phyloP scores from a whole-genome alignment of 768 basidiomycete species.

The Phaffia tasmanica region DNA sequence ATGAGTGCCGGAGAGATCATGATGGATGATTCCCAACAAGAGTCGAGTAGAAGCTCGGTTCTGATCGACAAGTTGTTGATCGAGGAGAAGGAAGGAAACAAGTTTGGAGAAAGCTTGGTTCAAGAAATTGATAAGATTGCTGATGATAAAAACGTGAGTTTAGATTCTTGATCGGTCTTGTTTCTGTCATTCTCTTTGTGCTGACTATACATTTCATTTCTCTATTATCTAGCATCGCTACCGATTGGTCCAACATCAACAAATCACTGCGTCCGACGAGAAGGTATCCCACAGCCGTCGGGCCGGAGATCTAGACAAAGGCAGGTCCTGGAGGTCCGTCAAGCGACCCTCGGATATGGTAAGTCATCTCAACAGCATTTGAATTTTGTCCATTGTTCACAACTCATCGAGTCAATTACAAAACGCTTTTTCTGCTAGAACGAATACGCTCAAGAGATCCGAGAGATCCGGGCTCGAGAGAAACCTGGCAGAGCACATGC shows the following conservation, averaged over 20 bases:
- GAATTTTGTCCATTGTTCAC: slow-evolving; percentile 6
- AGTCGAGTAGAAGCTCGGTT: slow-evolving; percentile 2
- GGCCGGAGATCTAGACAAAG: slow-evolving; percentile 68
- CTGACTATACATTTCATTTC: background rate
- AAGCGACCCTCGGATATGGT: slow-evolving; percentile 92
- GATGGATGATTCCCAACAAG: background rate
- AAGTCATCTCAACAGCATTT: slow-evolving; percentile 29
- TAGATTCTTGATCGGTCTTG: background rate
- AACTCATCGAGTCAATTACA: slow-evolving; percentile 1
- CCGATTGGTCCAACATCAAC: slow-evolving; percentile 63
- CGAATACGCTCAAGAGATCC: slow-evolving; percentile 84
- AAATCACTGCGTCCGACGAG: slow-evolving; percentile 64
- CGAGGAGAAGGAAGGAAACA: background rate
- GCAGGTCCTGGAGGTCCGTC: slow-evolving; percentile 74
- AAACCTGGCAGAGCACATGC: slow-evolving; percentile 70
- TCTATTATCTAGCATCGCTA: slow-evolving; percentile 50
- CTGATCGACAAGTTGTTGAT: background rate
- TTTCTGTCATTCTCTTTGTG: background rate
- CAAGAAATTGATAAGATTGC: slow-evolving; percentile 18
- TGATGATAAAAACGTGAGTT: background rate
- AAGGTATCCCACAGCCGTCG: slow-evolving; percentile 57
- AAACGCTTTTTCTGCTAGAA: slow-evolving; percentile 48
- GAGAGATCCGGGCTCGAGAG: slow-evolving; percentile 64
- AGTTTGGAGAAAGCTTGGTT: slow-evolving; percentile 3
- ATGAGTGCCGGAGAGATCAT: slow-evolving; percentile 11